Evolutionary conservation across 371 early-diverging fungal species (phyloP), one percentile per base, ranked within the genome.

Genomic region (Apophysomyces trapeziformis): DNA sequence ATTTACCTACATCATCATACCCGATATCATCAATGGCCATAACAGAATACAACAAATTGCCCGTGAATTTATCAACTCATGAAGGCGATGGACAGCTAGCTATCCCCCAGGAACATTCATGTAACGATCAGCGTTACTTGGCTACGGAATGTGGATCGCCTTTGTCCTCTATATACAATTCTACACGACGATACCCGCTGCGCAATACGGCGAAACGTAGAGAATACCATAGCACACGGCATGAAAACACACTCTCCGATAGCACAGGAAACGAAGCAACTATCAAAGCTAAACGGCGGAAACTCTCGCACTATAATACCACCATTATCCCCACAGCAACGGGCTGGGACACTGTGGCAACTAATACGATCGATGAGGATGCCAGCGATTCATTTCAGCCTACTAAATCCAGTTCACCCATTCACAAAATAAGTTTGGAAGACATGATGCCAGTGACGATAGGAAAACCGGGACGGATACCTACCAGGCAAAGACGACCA

Each of bases 361-460:
- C 54, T 35, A 50, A 50, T 7, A 16, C 54, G 4, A 50, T 50
- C 21, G 54, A 50, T 50, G 54, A 50, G 21, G 54, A 50, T 50
- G 54, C 54, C 3, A 50, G 54, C 21, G 54, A 50, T 0, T 18
- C 54, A 50, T 50, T 50, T 9, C 54, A 50, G 21, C 54, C 54
- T 21, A 50, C 54, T 9, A 50, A 50, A 21, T 7, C 21, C 5
- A 4, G 9, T 21, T 21, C 35, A 21, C 54, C 54, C 8, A 50
- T 50, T 50, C 54, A 21, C 2, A 9, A 50, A 50, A 50, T 50
- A n/a, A 50, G 54, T 50, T 21, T 26, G 21, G 21, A 50, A 21
- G 54, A 50, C 16, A n/a, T 50, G 9, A 9, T 50, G 21, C 54
- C 54, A 11, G 54, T 50, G 4, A 50, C n/a, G 21, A n/a, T 50